Percentiles rank a stretch among this genome's conserved stretches.
Conservation (phyloP, 2,329 filamentous ascomycete genomes). For the Ophiostoma ulmi region DNA sequence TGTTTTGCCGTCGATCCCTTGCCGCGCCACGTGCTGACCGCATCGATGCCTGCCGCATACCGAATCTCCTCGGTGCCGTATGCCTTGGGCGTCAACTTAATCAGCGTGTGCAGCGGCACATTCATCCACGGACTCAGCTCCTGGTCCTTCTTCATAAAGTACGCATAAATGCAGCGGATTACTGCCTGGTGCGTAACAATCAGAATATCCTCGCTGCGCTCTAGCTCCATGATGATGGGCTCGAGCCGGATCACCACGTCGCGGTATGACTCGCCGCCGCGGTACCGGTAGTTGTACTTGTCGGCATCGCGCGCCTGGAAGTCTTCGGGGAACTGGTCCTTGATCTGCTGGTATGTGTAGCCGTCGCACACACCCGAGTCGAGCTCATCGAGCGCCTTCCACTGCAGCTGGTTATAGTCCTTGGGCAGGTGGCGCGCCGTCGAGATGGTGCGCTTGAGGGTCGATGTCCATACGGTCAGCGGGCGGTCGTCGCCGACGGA, state of each 20-base stretch:
- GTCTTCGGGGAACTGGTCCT: slow-evolving; percentile 84
- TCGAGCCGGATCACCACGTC: slow-evolving; percentile 97
- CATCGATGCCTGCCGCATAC: slow-evolving; percentile 85
- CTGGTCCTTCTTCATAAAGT: slow-evolving; percentile 97
- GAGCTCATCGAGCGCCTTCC: slow-evolving; percentile 97
- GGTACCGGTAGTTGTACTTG: slow-evolving; percentile 99
- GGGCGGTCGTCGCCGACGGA: slow-evolving; percentile 69
- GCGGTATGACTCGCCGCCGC: slow-evolving; percentile 89
- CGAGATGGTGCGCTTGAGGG: slow-evolving; percentile 76
- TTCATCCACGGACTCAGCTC: slow-evolving; percentile 97
- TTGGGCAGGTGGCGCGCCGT: slow-evolving; percentile 77
- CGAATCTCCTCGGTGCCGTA: slow-evolving; percentile 90
- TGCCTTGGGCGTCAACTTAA: slow-evolving; percentile 90
- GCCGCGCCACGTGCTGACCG: slow-evolving; percentile 91
- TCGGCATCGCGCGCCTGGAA: slow-evolving; percentile 94
- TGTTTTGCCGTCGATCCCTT: slow-evolving; percentile 92
- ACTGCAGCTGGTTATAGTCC: slow-evolving; percentile 89
- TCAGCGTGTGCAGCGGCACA: slow-evolving; percentile 90
- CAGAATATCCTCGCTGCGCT: slow-evolving; percentile 91
- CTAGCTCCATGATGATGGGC: slow-evolving; percentile 98
- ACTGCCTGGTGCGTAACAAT: slow-evolving; percentile 98
- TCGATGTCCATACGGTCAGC: slow-evolving; percentile 59
- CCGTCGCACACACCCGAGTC: slow-evolving; percentile 96
- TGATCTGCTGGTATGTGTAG: slow-evolving; percentile 92
- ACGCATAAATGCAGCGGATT: slow-evolving; percentile 93